These are phyloP conservation scores for Tylopilus balloui DNA, from an alignment of 768 basidiomycete species.

Conservation along the genomic window DNA sequence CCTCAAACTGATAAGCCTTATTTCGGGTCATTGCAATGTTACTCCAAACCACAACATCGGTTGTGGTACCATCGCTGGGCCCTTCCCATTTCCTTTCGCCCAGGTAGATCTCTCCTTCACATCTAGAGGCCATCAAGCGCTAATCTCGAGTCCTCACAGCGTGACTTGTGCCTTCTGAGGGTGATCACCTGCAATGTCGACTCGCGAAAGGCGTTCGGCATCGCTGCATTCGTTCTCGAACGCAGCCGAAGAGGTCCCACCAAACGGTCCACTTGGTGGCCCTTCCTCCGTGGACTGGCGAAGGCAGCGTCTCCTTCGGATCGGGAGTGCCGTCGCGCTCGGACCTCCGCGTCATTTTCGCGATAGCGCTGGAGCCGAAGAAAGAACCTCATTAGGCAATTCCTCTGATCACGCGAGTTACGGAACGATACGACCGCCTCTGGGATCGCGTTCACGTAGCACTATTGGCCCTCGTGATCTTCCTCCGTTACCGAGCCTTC, in stretches of 20 bases:
- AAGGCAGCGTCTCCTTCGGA: constrained; percentile 53
- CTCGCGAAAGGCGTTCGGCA: constrained; percentile 15
- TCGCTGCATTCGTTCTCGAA: constrained; percentile 19
- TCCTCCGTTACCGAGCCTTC: constrained; percentile 36
- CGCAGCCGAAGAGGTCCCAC: constrained; percentile 9
- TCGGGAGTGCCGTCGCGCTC: constrained; percentile 34
- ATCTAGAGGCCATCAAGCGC: neutral
- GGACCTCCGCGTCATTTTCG: neutral
- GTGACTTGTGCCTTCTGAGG: neutral
- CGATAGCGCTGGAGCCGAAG: constrained; percentile 21
- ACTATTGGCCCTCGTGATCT: constrained; percentile 35
- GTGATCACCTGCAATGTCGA: constrained; percentile 14
- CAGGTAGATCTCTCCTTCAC: neutral
- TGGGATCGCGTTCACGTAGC: constrained; percentile 21
- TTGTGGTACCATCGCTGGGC: neutral
- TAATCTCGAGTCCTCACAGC: neutral
- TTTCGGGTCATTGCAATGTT: neutral
- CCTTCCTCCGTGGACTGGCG: constrained; percentile 60
- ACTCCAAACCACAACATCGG: neutral
- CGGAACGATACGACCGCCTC: constrained; percentile 46
- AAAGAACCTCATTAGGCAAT: constrained; percentile 35
- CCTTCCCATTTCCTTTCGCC: neutral
- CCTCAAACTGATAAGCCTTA: neutral
- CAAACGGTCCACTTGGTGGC: constrained; percentile 38
- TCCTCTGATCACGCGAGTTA: constrained; percentile 40